phyloP scores from a whole-genome alignment of 2,329 filamentous ascomycete genomes.

The Ascosphaera apis region DNA sequence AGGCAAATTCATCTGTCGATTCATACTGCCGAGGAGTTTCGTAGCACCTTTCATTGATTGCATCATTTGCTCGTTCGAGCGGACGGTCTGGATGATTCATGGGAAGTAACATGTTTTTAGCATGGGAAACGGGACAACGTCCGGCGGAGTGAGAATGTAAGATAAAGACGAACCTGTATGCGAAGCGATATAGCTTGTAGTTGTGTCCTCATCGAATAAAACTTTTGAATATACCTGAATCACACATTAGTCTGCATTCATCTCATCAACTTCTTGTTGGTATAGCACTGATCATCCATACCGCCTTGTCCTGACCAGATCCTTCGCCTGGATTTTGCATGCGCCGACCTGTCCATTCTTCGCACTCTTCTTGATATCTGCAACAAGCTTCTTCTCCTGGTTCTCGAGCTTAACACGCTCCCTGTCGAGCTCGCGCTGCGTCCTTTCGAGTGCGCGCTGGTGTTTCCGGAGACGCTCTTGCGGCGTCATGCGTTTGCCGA shows the following conservation, averaged over 20 bases:
- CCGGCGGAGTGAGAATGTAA: background rate
- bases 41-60: conserved; percentile 98
- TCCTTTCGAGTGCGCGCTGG: conserved; percentile 90
- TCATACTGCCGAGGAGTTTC: conserved; percentile 84
- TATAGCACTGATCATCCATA: conserved; percentile 13
- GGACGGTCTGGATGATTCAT: conserved; percentile 51
- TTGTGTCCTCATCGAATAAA: conserved; percentile 95
- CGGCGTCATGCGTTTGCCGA: conserved; percentile 97
- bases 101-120: background rate
- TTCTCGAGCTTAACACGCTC: conserved; percentile 92
- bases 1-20: conserved; percentile 89
- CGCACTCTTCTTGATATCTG: conserved; percentile 93
- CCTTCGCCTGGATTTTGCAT: conserved; percentile 94
- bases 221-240: conserved; percentile 77
- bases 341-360: conserved; percentile 98
- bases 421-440: conserved; percentile 84
- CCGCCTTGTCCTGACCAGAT: conserved; percentile 75
- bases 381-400: conserved; percentile 90
- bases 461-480: conserved; percentile 45
- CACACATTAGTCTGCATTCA: background rate
- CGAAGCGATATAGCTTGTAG: conserved; percentile 85
- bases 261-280: background rate
- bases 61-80: conserved; percentile 99
- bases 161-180: conserved; percentile 45
- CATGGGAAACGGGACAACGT: conserved; percentile 1